Conservation (phyloP, 768 basidiomycete genomes). For the Tricholoma terreum region DNA sequence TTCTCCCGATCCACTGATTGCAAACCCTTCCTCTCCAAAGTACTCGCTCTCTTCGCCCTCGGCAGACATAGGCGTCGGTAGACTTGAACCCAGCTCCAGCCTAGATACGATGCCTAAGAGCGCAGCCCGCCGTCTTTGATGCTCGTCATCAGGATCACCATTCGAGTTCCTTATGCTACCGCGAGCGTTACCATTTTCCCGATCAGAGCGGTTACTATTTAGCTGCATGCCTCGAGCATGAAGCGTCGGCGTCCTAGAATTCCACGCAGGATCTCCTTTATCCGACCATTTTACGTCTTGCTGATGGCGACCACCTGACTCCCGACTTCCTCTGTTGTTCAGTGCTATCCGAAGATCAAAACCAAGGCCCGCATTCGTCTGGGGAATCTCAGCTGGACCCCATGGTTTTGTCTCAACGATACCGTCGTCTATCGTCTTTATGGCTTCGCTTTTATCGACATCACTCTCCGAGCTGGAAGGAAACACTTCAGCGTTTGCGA, state of each 20-base stretch:
- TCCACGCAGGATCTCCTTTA: background rate
- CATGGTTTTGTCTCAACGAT: background rate
- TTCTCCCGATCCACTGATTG: slow-evolving; percentile 31
- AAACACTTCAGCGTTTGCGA: slow-evolving; percentile 43
- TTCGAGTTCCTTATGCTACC: background rate
- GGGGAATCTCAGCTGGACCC: background rate
- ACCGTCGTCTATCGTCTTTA: background rate
- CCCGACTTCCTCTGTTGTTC: background rate
- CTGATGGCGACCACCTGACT: background rate
- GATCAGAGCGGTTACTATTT: background rate
- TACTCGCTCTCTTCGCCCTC: slow-evolving; percentile 31
- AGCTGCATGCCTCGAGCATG: background rate
- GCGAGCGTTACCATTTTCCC: background rate
- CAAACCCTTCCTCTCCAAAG: slow-evolving; percentile 32
- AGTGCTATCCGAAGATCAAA: slow-evolving; percentile 1
- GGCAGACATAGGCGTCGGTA: background rate
- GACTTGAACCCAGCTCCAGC: slow-evolving; percentile 12
- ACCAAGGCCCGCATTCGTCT: slow-evolving; percentile 9
- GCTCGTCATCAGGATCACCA: slow-evolving; percentile 16
- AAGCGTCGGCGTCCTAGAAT: background rate
- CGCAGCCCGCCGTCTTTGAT: slow-evolving; percentile 30
- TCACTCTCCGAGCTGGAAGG: slow-evolving; percentile 42
- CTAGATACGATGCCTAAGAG: slow-evolving; percentile 36
- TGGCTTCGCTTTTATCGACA: slow-evolving; percentile 14
- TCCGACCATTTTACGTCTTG: background rate